Conservation (phyloP, 1,284 basidiomycete species). For the Puccinia polysora region DNA sequence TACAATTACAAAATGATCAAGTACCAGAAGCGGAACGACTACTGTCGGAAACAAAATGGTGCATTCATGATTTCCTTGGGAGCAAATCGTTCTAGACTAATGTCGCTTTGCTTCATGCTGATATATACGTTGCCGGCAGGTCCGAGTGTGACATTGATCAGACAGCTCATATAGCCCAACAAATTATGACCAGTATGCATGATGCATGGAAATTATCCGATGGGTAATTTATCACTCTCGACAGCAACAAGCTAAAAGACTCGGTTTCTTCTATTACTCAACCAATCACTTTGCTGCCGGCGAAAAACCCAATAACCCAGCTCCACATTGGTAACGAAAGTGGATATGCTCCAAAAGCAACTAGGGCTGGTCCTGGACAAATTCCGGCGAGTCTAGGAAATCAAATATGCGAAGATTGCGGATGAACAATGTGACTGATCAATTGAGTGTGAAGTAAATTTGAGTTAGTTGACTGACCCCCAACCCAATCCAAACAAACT, state of each 20-base stretch:
- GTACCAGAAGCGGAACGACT: conserved; percentile 18
- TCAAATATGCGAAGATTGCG: not conserved
- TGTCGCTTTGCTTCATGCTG: not conserved
- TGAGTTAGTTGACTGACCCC: conserved; percentile 19
- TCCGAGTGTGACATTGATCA: not conserved
- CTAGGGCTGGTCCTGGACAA: conserved; percentile 30
- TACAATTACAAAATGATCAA: conserved; percentile 34
- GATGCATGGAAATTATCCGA: conserved; percentile 18
- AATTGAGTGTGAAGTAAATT: no score
- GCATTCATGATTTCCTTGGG: no score
- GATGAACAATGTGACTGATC: not conserved
- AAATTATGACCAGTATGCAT: not conserved
- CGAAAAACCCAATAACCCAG: conserved; percentile 22
- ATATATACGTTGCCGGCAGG: not conserved
- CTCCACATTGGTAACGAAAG: conserved; percentile 26
- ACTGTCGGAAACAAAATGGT: conserved; percentile 37
- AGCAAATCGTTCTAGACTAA: not conserved
- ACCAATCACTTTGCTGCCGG: not conserved
- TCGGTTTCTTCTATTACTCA: not conserved
- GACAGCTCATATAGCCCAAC: not conserved
- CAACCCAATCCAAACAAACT: conserved; percentile 33
- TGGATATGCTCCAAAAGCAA: conserved; percentile 31
- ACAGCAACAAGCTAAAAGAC: not conserved
- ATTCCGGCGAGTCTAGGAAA: conserved; percentile 19
- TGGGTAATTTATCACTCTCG: not conserved